phyloP scores from a whole-genome alignment of 306 rosid species.

The Gastrolobium bilobum region DNA sequence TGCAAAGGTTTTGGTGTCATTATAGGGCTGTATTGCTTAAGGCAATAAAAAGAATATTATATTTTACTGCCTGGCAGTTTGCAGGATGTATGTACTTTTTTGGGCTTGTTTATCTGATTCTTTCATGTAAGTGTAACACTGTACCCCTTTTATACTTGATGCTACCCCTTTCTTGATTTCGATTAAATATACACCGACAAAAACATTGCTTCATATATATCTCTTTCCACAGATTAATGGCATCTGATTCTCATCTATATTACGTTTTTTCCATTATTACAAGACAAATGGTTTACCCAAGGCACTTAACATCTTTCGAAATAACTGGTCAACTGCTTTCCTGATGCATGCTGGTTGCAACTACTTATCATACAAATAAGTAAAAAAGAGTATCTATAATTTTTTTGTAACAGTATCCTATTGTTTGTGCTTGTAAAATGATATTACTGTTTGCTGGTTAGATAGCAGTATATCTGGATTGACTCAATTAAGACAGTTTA shows the following conservation, averaged over 20 bases:
- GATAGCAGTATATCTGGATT: slow-evolving; percentile 19
- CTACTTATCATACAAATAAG: background rate
- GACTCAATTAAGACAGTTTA: background rate
- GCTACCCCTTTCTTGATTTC: background rate
- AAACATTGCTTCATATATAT: slow-evolving; percentile 1
- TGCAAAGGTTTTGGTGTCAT: background rate
- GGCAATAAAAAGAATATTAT: background rate
- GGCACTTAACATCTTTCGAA: background rate
- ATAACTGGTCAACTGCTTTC: background rate
- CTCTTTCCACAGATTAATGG: background rate
- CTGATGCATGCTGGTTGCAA: background rate
- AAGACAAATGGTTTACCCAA: background rate
- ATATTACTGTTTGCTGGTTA: background rate
- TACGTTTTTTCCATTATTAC: background rate
- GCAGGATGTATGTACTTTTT: slow-evolving; percentile 19
- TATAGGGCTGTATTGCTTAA: background rate
- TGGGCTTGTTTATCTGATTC: slow-evolving; percentile 7
- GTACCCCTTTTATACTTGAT: background rate
- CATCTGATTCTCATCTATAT: background rate
- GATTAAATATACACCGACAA: background rate
- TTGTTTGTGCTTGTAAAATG: slow-evolving; percentile 11
- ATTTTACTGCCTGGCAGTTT: background rate
- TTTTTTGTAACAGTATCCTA: background rate
- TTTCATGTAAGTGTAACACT: background rate
- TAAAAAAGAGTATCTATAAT: background rate